These are phyloP conservation scores for Theileria luwenshuni DNA, from an alignment of 169 alveolate species.

Conservation along the genomic window DNA sequence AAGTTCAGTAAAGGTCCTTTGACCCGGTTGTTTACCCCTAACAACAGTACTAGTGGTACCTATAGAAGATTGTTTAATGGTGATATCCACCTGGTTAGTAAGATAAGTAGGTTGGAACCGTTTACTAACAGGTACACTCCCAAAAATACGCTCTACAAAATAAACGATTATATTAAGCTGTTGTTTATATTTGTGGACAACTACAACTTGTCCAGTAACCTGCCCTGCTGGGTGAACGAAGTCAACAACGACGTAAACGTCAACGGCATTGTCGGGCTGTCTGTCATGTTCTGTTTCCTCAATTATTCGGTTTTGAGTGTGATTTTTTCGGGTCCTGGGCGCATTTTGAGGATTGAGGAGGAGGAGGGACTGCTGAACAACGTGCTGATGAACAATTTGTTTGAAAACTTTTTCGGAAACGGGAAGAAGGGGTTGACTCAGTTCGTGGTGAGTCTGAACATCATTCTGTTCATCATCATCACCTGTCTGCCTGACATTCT, in stretches of 20 bases:
- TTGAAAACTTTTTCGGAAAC: too few relatives aligned
- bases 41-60: not conserved
- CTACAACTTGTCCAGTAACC: slow-evolving; percentile 69
- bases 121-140: not conserved
- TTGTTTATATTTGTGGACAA: slow-evolving; percentile 71
- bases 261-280: slow-evolving; percentile 67
- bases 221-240: slow-evolving; percentile 83
- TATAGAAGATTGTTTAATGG: too few relatives aligned
- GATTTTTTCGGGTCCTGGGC: slow-evolving; percentile 39
- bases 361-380: slow-evolving; percentile 25
- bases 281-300: slow-evolving; percentile 61
- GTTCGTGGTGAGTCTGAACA: slow-evolving; percentile 48
- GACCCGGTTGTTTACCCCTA: too few relatives aligned
- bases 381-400: slow-evolving; percentile 59
- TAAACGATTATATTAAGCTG: slow-evolving; percentile 29
- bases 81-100: not conserved
- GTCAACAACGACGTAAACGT: slow-evolving; percentile 76
- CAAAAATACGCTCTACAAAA: slow-evolving; percentile 7
- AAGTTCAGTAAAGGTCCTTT: not conserved
- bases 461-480: slow-evolving; percentile 67
- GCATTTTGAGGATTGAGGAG: too few relatives aligned
- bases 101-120: not conserved
- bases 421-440: too few relatives aligned
- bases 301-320: slow-evolving; percentile 70
- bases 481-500: slow-evolving; percentile 75